These are phyloP conservation scores for Fusarium tricinctum DNA, from an alignment of 2,329 filamentous ascomycete species.

Conservation along the genomic window DNA sequence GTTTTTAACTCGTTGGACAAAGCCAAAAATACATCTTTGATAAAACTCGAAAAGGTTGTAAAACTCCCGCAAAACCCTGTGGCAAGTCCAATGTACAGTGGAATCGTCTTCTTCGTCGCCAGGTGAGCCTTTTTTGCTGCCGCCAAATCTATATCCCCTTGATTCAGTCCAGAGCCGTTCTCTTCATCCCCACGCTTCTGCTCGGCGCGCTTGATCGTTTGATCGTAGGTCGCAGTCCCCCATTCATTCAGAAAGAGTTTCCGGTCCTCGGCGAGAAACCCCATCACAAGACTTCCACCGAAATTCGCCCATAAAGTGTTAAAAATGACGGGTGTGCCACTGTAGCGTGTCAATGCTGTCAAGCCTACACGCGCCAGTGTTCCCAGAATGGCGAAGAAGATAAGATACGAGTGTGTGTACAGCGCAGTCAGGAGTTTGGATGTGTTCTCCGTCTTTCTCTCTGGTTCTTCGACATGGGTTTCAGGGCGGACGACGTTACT, in stretches of 20 bases:
- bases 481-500: conserved; percentile 19
- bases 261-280: conserved; percentile 85
- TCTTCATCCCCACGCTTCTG: conserved; percentile 57
- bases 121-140: conserved; percentile 70
- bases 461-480: background rate
- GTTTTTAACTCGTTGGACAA: conserved; percentile 78
- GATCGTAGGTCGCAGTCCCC: conserved; percentile 62
- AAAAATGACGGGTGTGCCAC: conserved; percentile 80
- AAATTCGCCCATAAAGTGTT: conserved; percentile 91
- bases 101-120: conserved; percentile 84
- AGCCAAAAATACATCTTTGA: conserved; percentile 83
- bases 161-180: conserved; percentile 43
- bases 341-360: conserved; percentile 83
- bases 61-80: conserved; percentile 92
- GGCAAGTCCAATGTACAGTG: conserved; percentile 86
- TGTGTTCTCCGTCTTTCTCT: conserved; percentile 46
- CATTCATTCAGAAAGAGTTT: conserved; percentile 80
- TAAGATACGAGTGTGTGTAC: conserved; percentile 84
- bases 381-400: conserved; percentile 87
- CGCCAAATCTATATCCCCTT: conserved; percentile 53
- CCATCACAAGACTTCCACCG: conserved; percentile 83
- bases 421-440: conserved; percentile 69
- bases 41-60: conserved; percentile 90
- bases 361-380: conserved; percentile 87
- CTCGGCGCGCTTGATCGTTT: conserved; percentile 52